These are phyloP conservation scores for Metschnikowia santaceciliae DNA, from an alignment of 805 yeast genomes.

Conservation along the genomic window DNA sequence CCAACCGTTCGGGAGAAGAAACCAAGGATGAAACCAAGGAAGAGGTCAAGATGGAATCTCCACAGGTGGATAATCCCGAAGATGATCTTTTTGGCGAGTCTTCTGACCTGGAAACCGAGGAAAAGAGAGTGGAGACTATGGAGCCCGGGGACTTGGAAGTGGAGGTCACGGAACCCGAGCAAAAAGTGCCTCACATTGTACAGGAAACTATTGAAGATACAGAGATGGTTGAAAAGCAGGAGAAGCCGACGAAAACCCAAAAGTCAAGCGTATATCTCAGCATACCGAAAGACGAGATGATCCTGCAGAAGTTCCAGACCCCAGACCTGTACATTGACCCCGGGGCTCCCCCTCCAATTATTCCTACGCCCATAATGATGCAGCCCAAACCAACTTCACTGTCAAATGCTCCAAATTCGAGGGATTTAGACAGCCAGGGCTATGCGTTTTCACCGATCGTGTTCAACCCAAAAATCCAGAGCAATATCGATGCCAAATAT, in stretches of 20 bases:
- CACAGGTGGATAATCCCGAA: conserved; percentile 6
- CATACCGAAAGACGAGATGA: conserved; percentile 58
- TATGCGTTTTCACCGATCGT: conserved; percentile 80
- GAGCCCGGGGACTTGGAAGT: neutral
- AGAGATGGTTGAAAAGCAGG: neutral
- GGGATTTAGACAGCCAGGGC: conserved; percentile 3
- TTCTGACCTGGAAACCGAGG: conserved; percentile 13
- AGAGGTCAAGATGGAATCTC: neutral
- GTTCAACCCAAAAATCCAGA: conserved; percentile 75
- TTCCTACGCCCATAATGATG: conserved; percentile 46
- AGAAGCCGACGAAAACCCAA: neutral
- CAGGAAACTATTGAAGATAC: neutral
- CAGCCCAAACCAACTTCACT: conserved; percentile 6
- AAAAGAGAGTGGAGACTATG: neutral
- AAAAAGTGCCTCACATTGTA: too few species aligned
- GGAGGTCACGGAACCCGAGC: neutral
- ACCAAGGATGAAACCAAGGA: neutral
- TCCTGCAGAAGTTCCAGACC: conserved; percentile 17
- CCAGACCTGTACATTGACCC: conserved; percentile 57
- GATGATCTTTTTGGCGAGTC: conserved; percentile 17
- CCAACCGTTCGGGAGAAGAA: neutral
- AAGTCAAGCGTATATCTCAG: conserved; percentile 31
- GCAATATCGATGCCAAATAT: conserved; percentile 79
- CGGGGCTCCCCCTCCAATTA: conserved; percentile 72
- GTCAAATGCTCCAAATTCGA: neutral